Base-by-base conservation (phyloP, 116 monocot genomes). In the Iris pallida region DNA sequence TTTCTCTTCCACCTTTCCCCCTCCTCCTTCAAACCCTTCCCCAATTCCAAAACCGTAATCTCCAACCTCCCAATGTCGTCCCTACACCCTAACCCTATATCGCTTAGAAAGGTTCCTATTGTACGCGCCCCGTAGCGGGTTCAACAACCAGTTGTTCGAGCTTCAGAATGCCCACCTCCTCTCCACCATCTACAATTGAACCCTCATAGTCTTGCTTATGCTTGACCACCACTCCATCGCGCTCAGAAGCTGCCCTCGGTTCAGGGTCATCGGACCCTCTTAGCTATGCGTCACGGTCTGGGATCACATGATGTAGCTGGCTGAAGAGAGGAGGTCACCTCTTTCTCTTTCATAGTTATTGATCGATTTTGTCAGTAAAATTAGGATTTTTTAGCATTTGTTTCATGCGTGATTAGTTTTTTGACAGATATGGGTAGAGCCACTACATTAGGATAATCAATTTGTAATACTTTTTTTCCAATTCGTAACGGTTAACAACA, bases 61-160 rank as follows among this genome's bases (percentile, higher is more conserved):
- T 13, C 62, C 30, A 58, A 66, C 41, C 42, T 12, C 14, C 20
- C 8, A 54, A 20, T 16, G 45, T 16, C 48, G 61, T 17, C 52
- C 46, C 67, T n/a, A 54, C 65, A 64, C 61, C 42, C 68, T 45
- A 17, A 17, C 5, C 3, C 41, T 9, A 5, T 66, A 55, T 15
- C 17, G 60, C 8, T 74, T 68, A 15, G 77, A 89, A 59, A 73
- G 75, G 8, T 92, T 92, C 58, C 75, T 97, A 19, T 86, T 78
- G 82, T 97, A 90, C 65, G 86, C 97, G 0, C 97, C 97, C n/a
- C 92, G 92, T 82, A 97, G 97, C 59, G 97, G 97, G 7, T 97
- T 97, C 92, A 90, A 83, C 80, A 97, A 97, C 75, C 97, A 97
- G 76, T 58, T 97, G 16, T 68, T 81, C 4, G 97, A 97, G 85